Evolutionary conservation across 768 basidiomycete species (phyloP).

Genomic region (Podaxis sp.): DNA sequence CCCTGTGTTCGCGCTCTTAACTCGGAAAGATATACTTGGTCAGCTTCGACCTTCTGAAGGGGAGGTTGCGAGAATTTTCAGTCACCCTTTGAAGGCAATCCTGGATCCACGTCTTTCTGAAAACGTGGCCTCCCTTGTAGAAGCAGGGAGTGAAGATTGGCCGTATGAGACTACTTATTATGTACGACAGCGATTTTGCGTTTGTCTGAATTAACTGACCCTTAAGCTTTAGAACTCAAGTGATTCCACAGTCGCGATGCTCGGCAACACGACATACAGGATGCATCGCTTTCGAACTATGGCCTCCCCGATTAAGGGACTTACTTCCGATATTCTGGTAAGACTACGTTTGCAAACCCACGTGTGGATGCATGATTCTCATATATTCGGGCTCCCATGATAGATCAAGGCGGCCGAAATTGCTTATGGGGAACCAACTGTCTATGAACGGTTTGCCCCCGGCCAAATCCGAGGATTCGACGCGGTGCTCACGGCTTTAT

Average conservation of each 20-base stretch:
- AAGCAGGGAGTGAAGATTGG: slow-evolving; percentile 69
- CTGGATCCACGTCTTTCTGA: slow-evolving; percentile 53
- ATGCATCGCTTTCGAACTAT: slow-evolving; percentile 81
- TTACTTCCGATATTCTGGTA: slow-evolving; percentile 81
- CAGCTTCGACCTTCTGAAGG: slow-evolving; percentile 49
- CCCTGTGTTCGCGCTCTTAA: slow-evolving; percentile 72
- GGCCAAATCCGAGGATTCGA: slow-evolving; percentile 11
- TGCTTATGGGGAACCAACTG: slow-evolving; percentile 11
- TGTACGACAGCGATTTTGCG: slow-evolving; percentile 38
- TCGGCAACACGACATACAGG: slow-evolving; percentile 56
- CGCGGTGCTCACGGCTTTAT: neutral
- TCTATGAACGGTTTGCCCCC: slow-evolving; percentile 14
- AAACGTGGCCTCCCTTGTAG: slow-evolving; percentile 43
- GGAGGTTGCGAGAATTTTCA: slow-evolving; percentile 80
- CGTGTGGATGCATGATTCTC: neutral
- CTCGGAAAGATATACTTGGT: slow-evolving; percentile 45
- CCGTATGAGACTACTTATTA: slow-evolving; percentile 68
- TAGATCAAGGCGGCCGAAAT: slow-evolving; percentile 63
- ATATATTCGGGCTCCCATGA: neutral
- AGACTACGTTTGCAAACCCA: slow-evolving; percentile 18
- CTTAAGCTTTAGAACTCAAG: slow-evolving; percentile 36
- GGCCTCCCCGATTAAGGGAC: slow-evolving; percentile 78
- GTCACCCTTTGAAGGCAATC: slow-evolving; percentile 70
- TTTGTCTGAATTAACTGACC: neutral
- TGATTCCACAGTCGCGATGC: slow-evolving; percentile 44